Base-by-base conservation (phyloP, 306 rosid species). In the Fagus crenata region DNA sequence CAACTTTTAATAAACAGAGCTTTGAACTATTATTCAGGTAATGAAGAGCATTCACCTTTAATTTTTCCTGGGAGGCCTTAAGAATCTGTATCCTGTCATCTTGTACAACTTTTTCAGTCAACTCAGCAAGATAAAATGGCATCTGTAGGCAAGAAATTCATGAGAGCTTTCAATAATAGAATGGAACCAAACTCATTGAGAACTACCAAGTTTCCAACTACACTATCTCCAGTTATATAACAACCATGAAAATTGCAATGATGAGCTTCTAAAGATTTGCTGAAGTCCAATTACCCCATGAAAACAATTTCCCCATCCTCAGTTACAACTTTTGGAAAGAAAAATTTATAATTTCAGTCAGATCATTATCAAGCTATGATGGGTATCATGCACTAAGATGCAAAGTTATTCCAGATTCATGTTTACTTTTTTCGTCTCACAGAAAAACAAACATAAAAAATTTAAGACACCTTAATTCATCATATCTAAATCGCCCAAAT, bases 51-150 rank as follows among this genome's bases (percentile, higher is more conserved):
- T 71, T 79, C 67, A 92, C 99, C 97, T 95, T 95, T 67, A 95
- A 76, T 81, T 89, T 95, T 69, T 81, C 90, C 82, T 88, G 92
- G 85, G 97, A 87, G 53, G 88, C 84, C 89, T 86, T 89, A 54
- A 95, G 84, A 83, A 95, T 71, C 73, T 65, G 90, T 81, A 90
- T 73, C 86, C 97, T 91, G 85, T 92, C 96, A 77, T 84, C 94
- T 58, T 83, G 90, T 56, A 64, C 87, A 86, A 95, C 79, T 71
- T 86, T 92, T 74, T 95, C 99, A 1, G 92, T 88, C 88, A 95
- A 77, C 87, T 92, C 99, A 65, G 89, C 99, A 4, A 90, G 96
- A 80, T 95, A 95, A 87, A 87, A 95, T 0, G 96, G 91, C 69
- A 92, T 98, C 99, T 95, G 83, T 22, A 82, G 74, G 31, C 22